A percentile compares a stretch with the other conserved stretches of the same genome.
Conservation (phyloP, 208 protist genomes). For the Crithidia acanthocephali region DNA sequence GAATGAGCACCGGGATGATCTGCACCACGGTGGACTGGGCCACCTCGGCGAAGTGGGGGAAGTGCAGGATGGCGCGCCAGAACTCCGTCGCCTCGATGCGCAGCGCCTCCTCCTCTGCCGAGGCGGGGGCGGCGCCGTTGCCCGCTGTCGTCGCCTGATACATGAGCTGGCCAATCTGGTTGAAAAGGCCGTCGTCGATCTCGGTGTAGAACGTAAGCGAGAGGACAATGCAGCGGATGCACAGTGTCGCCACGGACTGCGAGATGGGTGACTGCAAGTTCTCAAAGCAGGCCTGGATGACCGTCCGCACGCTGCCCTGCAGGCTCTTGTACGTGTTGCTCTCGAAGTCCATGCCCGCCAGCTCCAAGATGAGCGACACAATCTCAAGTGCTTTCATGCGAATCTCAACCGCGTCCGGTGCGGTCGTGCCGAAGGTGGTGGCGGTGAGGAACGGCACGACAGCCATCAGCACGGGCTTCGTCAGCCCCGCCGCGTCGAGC, state of each 20-base stretch:
- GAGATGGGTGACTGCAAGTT: constrained; percentile 61
- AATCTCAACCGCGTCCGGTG: constrained; percentile 40
- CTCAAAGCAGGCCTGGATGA: constrained; percentile 72
- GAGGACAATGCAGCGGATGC: constrained; percentile 71
- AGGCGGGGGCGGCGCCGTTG: constrained; percentile 19
- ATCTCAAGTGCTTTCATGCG: constrained; percentile 68
- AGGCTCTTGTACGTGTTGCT: constrained; percentile 63
- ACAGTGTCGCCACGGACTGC: constrained; percentile 47
- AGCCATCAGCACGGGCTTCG: constrained; percentile 48
- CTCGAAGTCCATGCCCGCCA: constrained; percentile 60
- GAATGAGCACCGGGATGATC: constrained; percentile 84
- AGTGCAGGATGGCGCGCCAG: constrained; percentile 77
- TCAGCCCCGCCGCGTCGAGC: constrained; percentile 64
- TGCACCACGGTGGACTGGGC: constrained; percentile 48
- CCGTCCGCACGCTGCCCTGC: constrained; percentile 40
- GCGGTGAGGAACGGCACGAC: constrained; percentile 53
- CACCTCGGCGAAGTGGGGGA: constrained; percentile 73
- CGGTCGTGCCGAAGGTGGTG: constrained; percentile 24
- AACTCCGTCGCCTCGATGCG: constrained; percentile 88
- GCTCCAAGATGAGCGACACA: constrained; percentile 62
- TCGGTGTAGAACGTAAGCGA: constrained; percentile 65
- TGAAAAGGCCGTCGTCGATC: constrained; percentile 64
- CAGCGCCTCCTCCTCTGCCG: constrained; percentile 56
- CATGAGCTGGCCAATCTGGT: constrained; percentile 63
- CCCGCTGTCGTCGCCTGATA: constrained; percentile 48